Conservation (phyloP, 169 alveolate species). For the Pseudocohnilembus persalinus region DNA sequence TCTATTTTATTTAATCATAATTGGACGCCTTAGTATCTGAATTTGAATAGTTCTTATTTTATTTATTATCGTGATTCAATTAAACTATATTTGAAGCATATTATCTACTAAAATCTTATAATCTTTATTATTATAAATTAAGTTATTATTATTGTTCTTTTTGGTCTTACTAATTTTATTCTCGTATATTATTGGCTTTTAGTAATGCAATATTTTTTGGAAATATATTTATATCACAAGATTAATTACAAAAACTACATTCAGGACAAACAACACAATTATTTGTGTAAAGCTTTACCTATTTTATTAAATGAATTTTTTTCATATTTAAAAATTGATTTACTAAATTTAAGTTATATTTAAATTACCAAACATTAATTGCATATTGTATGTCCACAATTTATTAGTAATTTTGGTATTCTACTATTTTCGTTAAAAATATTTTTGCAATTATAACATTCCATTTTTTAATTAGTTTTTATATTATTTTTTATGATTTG, state of each 20-base stretch:
- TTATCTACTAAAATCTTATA: no score
- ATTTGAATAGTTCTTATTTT: no score
- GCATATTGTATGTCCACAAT: constrained; percentile 74
- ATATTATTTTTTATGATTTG: no score
- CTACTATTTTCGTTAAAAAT: constrained; percentile 54
- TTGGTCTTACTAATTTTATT: background rate
- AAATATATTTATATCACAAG: background rate
- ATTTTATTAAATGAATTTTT: no score
- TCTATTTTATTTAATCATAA: no score
- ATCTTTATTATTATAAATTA: no score
- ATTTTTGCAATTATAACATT: constrained; percentile 50
- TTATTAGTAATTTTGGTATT: constrained; percentile 56
- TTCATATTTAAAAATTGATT: no score
- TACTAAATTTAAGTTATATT: background rate
- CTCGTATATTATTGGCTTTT: background rate
- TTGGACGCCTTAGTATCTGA: no score
- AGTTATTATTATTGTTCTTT: background rate
- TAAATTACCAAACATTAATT: constrained; percentile 50
- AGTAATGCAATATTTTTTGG: constrained; percentile 26
- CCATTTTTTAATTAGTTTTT: no score
- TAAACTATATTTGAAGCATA: no score
- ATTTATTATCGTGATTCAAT: no score
- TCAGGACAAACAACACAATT: constrained; percentile 14
- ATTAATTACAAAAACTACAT: constrained; percentile 8
- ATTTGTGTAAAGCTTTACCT: constrained; percentile 20